These are phyloP conservation scores for Lojkania enalia DNA, from an alignment of 2,329 filamentous ascomycete genomes.

Conservation along the genomic window DNA sequence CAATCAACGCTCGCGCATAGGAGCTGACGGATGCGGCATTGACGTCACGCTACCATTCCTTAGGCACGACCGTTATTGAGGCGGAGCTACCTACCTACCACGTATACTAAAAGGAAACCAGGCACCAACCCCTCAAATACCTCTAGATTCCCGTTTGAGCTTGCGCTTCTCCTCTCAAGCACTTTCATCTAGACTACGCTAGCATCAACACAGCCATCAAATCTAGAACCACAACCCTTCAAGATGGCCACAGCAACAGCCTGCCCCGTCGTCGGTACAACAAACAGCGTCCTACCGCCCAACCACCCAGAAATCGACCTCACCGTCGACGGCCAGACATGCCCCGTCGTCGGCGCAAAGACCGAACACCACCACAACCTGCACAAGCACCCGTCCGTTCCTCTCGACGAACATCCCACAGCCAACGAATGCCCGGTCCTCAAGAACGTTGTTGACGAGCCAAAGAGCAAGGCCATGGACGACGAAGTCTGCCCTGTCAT, in stretches of 20 bases:
- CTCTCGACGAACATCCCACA: conserved; percentile 28
- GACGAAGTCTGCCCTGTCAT: conserved; percentile 51
- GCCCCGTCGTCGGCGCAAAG: conserved; percentile 51
- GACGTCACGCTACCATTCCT: no score
- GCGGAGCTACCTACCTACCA: no score
- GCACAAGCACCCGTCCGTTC: conserved; percentile 46
- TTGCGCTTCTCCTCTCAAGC: no score
- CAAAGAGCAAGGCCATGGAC: conserved; percentile 44
- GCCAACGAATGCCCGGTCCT: conserved; percentile 49
- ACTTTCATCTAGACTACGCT: no score
- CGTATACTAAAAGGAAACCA: no score
- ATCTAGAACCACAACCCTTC: no score
- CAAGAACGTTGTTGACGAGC: conserved; percentile 42
- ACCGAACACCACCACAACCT: conserved; percentile 51
- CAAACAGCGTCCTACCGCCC: conserved; percentile 49
- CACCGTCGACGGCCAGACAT: conserved; percentile 47
- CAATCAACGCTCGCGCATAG: no score
- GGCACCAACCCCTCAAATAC: no score
- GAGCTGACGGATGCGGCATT: no score
- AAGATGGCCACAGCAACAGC: conserved; percentile 23
- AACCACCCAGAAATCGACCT: conserved; percentile 48
- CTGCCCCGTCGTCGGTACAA: conserved; percentile 48
- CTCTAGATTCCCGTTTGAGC: no score
- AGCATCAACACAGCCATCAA: no score
- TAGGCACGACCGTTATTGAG: no score